Evolutionary conservation across 2,329 filamentous ascomycete genomes (phyloP).

Genomic region (Helicocarpus griseus): DNA sequence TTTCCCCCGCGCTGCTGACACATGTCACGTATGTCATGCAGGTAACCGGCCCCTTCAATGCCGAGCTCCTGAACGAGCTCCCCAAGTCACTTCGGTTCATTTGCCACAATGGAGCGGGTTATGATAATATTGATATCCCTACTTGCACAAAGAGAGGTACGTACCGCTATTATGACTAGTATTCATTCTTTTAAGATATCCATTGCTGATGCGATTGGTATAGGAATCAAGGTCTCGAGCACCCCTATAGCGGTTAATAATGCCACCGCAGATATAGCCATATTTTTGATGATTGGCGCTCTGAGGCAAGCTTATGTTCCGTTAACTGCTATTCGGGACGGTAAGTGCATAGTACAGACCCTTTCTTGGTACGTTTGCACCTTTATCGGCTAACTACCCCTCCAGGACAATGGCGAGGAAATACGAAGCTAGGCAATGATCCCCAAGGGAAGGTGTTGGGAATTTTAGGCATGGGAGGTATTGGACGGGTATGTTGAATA

Average conservation of each 20-base stretch:
- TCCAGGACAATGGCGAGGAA: conserved; percentile 33
- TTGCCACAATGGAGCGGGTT: conserved; percentile 49
- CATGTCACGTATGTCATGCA: conserved; percentile 10
- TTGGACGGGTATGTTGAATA: conserved; percentile 30
- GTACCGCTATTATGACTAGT: neutral
- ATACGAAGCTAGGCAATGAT: conserved; percentile 34
- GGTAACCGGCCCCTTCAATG: conserved; percentile 40
- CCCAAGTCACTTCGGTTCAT: conserved; percentile 40
- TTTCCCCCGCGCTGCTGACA: neutral
- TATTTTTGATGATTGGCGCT: conserved; percentile 40
- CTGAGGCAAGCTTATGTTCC: conserved; percentile 36
- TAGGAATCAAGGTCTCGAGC: conserved; percentile 34
- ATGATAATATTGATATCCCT: conserved; percentile 50
- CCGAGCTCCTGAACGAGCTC: conserved; percentile 37
- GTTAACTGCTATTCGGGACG: conserved; percentile 31
- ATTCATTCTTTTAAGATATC: neutral
- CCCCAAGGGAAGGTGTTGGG: conserved; percentile 37
- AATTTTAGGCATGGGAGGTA: conserved; percentile 41
- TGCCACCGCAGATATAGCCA: conserved; percentile 38
- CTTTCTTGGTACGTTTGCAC: neutral
- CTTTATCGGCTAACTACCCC: neutral
- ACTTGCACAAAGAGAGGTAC: conserved; percentile 40
- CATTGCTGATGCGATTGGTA: neutral
- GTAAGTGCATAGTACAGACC: conserved; percentile 16
- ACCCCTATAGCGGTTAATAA: conserved; percentile 39